These are phyloP conservation scores for Millerozyma miso DNA, from an alignment of 805 yeast species.

Conservation along the genomic window DNA sequence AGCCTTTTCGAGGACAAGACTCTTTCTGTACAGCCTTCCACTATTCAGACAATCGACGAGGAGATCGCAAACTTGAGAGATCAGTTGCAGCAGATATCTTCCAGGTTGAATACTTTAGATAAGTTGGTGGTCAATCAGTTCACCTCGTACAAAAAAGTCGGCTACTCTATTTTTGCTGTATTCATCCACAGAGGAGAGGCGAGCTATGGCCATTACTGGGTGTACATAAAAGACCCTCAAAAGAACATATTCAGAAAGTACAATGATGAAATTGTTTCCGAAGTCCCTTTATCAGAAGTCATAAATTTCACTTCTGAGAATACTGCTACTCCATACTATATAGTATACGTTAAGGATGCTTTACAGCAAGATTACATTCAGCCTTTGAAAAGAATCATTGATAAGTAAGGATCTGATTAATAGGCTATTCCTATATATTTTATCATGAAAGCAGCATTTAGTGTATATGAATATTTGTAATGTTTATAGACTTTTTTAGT, in stretches of 20 bases:
- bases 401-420: not conserved
- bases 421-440: not conserved
- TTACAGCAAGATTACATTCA: slow-evolving; percentile 50
- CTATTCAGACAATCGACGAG: slow-evolving; percentile 44
- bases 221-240: slow-evolving; percentile 77
- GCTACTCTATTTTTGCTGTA: slow-evolving; percentile 83
- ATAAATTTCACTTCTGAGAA: slow-evolving; percentile 63
- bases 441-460: not conserved
- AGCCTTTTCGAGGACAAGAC: slow-evolving; percentile 31
- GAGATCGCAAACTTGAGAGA: slow-evolving; percentile 46
- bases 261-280: slow-evolving; percentile 92
- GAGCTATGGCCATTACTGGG: slow-evolving; percentile 95
- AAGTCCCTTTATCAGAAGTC: slow-evolving; percentile 62
- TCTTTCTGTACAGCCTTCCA: slow-evolving; percentile 38
- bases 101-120: slow-evolving; percentile 42
- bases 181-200: slow-evolving; percentile 97
- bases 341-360: slow-evolving; percentile 75
- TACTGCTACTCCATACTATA: slow-evolving; percentile 90
- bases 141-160: slow-evolving; percentile 53
- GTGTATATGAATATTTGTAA: not conserved
- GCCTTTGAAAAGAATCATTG: slow-evolving; percentile 53
- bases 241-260: slow-evolving; percentile 75
- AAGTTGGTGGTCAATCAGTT: slow-evolving; percentile 56
- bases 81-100: slow-evolving; percentile 41
- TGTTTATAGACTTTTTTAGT: not conserved